Evolutionary conservation across 495 filamentous ascomycete genomes (phyloP).

Genomic region (Tetracladium marchalianum): DNA sequence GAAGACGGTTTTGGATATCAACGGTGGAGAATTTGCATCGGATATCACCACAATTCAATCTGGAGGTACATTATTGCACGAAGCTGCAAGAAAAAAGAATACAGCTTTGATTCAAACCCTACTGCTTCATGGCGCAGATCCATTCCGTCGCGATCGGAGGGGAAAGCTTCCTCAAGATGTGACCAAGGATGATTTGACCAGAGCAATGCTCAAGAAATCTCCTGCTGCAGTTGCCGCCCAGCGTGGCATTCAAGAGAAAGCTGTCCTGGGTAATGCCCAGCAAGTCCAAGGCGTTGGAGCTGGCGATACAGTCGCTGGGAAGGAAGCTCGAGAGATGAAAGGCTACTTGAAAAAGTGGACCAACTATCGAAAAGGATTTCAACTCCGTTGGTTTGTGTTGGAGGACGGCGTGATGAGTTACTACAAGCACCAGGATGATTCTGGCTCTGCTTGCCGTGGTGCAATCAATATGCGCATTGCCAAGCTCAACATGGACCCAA

Average conservation of each 20-base stretch:
- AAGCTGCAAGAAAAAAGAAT: constrained; percentile 82
- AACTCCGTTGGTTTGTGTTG: constrained; percentile 93
- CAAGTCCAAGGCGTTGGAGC: constrained; percentile 39
- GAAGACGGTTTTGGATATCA: constrained; percentile 78
- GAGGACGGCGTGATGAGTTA: constrained; percentile 97
- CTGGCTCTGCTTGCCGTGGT: constrained; percentile 84
- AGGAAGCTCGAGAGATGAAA: constrained; percentile 92
- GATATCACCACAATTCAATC: constrained; percentile 63
- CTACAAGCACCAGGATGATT: constrained; percentile 98
- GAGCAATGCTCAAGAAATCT: constrained; percentile 81
- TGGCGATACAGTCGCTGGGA: constrained; percentile 61
- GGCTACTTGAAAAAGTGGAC: constrained; percentile 99
- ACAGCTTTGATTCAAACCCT: constrained; percentile 77
- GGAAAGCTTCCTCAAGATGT: constrained; percentile 95
- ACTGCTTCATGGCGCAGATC: constrained; percentile 92
- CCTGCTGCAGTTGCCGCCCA: constrained; percentile 92
- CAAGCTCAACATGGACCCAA: constrained; percentile 84
- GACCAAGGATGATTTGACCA: constrained; percentile 87
- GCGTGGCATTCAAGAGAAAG: constrained; percentile 91
- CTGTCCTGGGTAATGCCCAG: constrained; percentile 70
- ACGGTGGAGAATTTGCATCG: constrained; percentile 76
- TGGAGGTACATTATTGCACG: constrained; percentile 85
- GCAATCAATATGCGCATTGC: constrained; percentile 99
- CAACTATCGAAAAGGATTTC: constrained; percentile 93
- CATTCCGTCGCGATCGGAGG: constrained; percentile 84